These are phyloP conservation scores for Oehlia diaphana DNA, from an alignment of 192 early-diverging fungal genomes.

Conservation along the genomic window DNA sequence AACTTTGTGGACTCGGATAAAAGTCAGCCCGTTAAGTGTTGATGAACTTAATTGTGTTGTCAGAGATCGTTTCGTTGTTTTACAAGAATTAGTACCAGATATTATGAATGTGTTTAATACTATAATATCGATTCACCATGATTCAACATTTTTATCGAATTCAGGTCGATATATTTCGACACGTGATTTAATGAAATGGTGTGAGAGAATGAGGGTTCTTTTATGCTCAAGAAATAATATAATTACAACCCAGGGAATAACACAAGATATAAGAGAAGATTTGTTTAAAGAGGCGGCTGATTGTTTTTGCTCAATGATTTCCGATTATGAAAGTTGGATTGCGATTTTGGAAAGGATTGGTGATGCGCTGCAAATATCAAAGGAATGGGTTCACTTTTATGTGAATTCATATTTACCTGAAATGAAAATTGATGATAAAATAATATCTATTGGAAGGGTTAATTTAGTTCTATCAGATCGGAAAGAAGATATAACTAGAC, in stretches of 20 bases:
- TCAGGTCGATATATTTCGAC: constrained; percentile 66
- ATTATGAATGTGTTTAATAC: constrained; percentile 59
- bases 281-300: constrained; percentile 87
- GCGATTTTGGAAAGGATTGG: constrained; percentile 65
- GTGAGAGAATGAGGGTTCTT: constrained; percentile 63
- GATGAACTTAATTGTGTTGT: constrained; percentile 72
- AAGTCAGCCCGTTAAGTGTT: constrained; percentile 59
- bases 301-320: constrained; percentile 81
- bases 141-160: constrained; percentile 44
- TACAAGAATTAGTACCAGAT: constrained; percentile 53
- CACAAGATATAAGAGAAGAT: constrained; percentile 54
- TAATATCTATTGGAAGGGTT: constrained; percentile 58
- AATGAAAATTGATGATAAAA: constrained; percentile 42
- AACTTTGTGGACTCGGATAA: constrained; percentile 81
- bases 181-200: constrained; percentile 93
- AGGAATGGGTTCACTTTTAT: constrained; percentile 68
- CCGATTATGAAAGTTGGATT: constrained; percentile 65
- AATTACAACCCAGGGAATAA: constrained; percentile 39
- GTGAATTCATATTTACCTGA: constrained; percentile 68
- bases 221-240: constrained; percentile 38
- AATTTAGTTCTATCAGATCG: constrained; percentile 42
- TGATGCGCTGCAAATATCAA: constrained; percentile 64
- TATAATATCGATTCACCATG: constrained; percentile 47
- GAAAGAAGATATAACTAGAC: constrained; percentile 33
- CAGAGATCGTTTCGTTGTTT: constrained; percentile 48